Evolutionary conservation across 2,329 filamentous ascomycete species (phyloP).

Genomic region (Neurospora crassa): DNA sequence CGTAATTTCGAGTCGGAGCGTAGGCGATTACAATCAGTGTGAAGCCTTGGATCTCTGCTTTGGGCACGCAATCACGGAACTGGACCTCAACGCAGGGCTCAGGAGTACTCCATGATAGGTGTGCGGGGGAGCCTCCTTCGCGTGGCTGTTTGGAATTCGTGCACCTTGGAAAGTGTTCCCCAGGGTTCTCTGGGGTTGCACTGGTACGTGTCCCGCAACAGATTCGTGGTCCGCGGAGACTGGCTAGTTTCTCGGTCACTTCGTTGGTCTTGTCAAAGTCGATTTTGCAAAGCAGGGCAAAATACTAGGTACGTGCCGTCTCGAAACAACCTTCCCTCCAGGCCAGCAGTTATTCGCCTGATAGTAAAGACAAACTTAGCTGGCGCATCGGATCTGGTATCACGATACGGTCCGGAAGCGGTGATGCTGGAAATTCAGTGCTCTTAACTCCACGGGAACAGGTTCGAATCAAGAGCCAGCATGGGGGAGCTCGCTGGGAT

Average conservation of each 20-base stretch:
- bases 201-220: neutral
- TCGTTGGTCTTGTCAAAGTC: neutral
- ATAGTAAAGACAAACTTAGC: neutral
- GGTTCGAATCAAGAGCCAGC: neutral
- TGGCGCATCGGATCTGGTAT: neutral
- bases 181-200: neutral
- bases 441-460: neutral
- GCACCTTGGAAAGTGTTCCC: neutral
- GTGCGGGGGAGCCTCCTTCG: neutral
- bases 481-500: neutral
- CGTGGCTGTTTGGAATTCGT: neutral
- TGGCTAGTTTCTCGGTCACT: neutral
- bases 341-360: neutral
- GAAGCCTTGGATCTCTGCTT: neutral
- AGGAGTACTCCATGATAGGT: neutral
- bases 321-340: neutral
- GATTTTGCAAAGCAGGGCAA: neutral
- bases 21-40: neutral
- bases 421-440: neutral
- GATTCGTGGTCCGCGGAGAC: neutral
- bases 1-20: neutral
- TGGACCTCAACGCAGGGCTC: neutral
- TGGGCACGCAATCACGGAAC: neutral
- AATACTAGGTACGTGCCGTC: neutral
- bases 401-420: neutral